Evolutionary conservation across 345 rosid species (phyloP).

Genomic region (Citrus inodora): DNA sequence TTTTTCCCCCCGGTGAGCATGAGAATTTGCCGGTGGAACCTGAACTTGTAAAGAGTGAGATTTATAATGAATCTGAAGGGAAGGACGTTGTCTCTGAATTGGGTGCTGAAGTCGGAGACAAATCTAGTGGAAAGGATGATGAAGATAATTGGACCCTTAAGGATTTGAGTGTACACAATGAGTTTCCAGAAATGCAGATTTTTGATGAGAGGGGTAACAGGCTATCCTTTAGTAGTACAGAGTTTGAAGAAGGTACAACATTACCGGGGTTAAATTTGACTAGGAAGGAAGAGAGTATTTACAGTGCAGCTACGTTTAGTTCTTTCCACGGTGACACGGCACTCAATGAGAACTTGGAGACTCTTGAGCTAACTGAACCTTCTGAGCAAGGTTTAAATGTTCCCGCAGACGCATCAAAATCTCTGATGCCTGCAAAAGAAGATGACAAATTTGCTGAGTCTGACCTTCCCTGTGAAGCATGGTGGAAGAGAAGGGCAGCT

Average conservation of each 20-base stretch:
- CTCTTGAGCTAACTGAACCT: conserved; percentile 36
- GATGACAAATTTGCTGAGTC: conserved; percentile 41
- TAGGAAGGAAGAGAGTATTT: conserved; percentile 50
- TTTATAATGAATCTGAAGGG: conserved; percentile 31
- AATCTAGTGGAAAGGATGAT: conserved; percentile 52
- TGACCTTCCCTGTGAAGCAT: conserved; percentile 70
- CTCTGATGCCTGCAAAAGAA: conserved; percentile 37
- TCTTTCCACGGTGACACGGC: conserved; percentile 52
- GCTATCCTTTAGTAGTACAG: conserved; percentile 23
- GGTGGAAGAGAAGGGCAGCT: conserved; percentile 94
- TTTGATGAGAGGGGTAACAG: conserved; percentile 39
- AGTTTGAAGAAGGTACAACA: conserved; percentile 39
- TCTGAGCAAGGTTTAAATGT: conserved; percentile 28
- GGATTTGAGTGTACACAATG: conserved; percentile 52
- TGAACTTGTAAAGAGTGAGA: conserved; percentile 31
- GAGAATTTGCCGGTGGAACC: conserved; percentile 58
- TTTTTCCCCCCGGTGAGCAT: conserved; percentile 64
- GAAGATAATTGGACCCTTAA: conserved; percentile 50
- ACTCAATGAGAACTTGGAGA: conserved; percentile 31
- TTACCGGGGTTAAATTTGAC: conserved; percentile 31
- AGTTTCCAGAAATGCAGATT: conserved; percentile 45
- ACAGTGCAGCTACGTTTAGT: conserved; percentile 37
- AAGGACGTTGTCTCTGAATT: conserved; percentile 37
- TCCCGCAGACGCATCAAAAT: conserved; percentile 33
- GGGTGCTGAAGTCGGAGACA: conserved; percentile 34